Percentiles rank a stretch among this genome's conserved stretches.
Conservation (phyloP, 2,329 filamentous ascomycete genomes). For the Cladophialophora bantiana region DNA sequence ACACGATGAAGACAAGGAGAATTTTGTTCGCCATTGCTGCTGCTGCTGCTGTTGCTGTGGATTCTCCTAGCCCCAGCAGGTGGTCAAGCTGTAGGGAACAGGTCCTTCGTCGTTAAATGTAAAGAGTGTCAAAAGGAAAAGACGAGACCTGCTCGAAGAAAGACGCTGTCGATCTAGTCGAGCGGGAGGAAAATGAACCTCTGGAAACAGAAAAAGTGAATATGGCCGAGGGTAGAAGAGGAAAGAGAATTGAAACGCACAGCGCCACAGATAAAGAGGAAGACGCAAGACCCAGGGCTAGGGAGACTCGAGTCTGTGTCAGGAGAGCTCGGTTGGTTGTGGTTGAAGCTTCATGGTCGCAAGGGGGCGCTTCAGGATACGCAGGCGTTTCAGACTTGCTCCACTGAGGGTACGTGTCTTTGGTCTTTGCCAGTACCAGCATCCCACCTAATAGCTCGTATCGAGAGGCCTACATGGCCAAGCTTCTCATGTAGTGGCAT, state of each 20-base stretch:
- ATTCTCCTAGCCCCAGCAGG: not conserved
- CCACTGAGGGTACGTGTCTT: conserved; percentile 24
- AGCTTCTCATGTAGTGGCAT: not conserved
- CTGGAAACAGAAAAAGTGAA: conserved; percentile 17
- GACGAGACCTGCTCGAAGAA: conserved; percentile 37
- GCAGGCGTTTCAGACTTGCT: conserved; percentile 33
- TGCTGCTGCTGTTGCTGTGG: conserved; percentile 10
- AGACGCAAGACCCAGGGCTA: conserved; percentile 24
- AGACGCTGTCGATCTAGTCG: conserved; percentile 28
- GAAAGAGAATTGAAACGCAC: conserved; percentile 25
- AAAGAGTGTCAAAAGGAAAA: conserved; percentile 20
- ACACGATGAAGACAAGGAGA: conserved; percentile 58
- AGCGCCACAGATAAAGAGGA: conserved; percentile 26
- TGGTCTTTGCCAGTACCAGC: conserved; percentile 4
- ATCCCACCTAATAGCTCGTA: conserved; percentile 18
- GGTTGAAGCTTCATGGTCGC: conserved; percentile 27
- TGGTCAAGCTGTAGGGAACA: conserved; percentile 2
- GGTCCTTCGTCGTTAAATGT: conserved; percentile 12
- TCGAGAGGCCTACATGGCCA: not conserved
- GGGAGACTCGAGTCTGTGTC: conserved; percentile 30
- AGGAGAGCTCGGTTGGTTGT: conserved; percentile 33
- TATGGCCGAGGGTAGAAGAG: conserved; percentile 14
- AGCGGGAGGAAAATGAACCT: conserved; percentile 15
- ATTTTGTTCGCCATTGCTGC: conserved; percentile 55
- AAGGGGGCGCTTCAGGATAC: conserved; percentile 33